Base-by-base conservation (phyloP, 75 land plant genomes). In the Selaginella tamariscina region DNA sequence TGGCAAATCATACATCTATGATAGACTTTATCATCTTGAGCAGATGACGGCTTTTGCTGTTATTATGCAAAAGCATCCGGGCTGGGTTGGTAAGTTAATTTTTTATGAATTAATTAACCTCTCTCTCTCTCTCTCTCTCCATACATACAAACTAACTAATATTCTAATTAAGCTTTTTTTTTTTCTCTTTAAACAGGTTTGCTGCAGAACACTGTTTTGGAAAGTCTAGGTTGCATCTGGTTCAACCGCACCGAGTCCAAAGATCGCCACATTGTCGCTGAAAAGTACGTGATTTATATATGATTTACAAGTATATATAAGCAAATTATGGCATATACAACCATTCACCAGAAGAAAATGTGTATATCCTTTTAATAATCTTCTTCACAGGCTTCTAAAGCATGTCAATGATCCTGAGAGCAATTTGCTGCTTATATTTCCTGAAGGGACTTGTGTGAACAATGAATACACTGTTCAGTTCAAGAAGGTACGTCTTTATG, bases 41-140 rank as follows among this genome's bases (percentile, higher is more conserved):
- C 98, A 93, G 68, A 93, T 93, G 91, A 93, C 98, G 29, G 95
- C 90, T 29, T 93, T 93, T 84, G 90, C 98, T 28, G 98, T 86
- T 15, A 93, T 93, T 21, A 93, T 93, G 98, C 98, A 93, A 68
- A 93, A 93, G 75, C 98, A 93, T 79, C 88, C 90, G 49, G 98
- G 95, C 24, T 93, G 98, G 98, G 98, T 93, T 86, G 98, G 98
- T 93, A 71, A 80, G 98, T 56, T 39, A 5, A 39, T 5, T 57
- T 64, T 24, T 21, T 64, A 13, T 13, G 18, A 13, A 20, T 49
- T 49, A 49, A 49, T 49, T 49, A n/a, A n/a, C n/a, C n/a, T n/a
- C n/a, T n/a, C n/a, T n/a, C n/a, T n/a, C n/a, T n/a, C n/a, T n/a
- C n/a, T n/a, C n/a, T n/a, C n/a, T n/a, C n/a, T n/a, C n/a, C n/a